Conservation (phyloP, 306 rosid genomes). For the Alnus rubra region DNA sequence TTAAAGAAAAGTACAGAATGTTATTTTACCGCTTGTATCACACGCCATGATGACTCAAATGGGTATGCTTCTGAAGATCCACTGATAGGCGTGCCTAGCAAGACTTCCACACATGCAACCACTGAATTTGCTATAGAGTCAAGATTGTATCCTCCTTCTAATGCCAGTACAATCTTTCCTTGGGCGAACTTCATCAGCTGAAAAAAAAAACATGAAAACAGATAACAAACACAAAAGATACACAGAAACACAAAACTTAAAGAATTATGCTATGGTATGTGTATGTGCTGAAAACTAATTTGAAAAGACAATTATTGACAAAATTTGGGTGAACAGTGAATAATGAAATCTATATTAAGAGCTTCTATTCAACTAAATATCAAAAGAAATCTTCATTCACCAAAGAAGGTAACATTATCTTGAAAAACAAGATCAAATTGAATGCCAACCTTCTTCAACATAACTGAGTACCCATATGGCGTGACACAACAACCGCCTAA, state of each 20-base stretch:
- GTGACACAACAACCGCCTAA: slow-evolving; percentile 89
- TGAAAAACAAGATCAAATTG: slow-evolving; percentile 24
- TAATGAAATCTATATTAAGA: background rate
- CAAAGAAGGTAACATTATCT: slow-evolving; percentile 15
- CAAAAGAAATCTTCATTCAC: background rate
- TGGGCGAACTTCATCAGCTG: slow-evolving; percentile 86
- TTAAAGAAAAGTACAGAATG: slow-evolving; percentile 1
- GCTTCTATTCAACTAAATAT: background rate
- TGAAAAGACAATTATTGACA: background rate
- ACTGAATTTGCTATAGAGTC: slow-evolving; percentile 76
- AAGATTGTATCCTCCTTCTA: slow-evolving; percentile 98
- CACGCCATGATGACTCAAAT: slow-evolving; percentile 88
- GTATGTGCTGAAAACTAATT: background rate
- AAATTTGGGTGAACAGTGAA: background rate
- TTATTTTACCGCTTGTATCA: slow-evolving; percentile 70
- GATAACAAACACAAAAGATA: slow-evolving; percentile 1
- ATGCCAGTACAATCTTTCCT: slow-evolving; percentile 75
- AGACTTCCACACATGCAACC: slow-evolving; percentile 78
- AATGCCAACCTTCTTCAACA: slow-evolving; percentile 71
- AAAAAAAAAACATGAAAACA: slow-evolving; percentile 4
- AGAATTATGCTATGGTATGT: background rate
- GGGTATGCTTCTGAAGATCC: slow-evolving; percentile 66
- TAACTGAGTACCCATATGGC: slow-evolving; percentile 77
- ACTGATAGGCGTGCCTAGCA: slow-evolving; percentile 57
- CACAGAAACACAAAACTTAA: slow-evolving; percentile 1